Conservation (phyloP, 768 basidiomycete species). For the Collybia nuda region DNA sequence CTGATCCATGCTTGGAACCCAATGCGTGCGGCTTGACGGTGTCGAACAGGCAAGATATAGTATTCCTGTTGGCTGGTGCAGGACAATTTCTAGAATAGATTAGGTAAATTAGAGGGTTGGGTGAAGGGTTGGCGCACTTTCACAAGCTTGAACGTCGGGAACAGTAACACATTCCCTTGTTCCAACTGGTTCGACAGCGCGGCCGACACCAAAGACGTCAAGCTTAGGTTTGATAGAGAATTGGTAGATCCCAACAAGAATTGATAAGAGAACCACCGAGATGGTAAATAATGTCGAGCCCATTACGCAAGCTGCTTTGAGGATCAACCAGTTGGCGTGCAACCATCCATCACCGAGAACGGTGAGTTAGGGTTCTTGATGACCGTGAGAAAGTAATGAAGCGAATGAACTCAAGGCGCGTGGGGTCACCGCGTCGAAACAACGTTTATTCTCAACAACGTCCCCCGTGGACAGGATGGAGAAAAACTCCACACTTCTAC, state of each 20-base stretch:
- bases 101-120: background rate
- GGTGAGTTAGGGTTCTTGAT: background rate
- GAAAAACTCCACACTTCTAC: background rate
- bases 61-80: conserved; percentile 57
- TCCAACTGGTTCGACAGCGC: conserved; percentile 42
- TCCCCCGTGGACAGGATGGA: background rate
- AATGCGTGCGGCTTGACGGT: conserved; percentile 42
- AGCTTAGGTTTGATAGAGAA: conserved; percentile 48
- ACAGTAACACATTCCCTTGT: conserved; percentile 49
- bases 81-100: conserved; percentile 44
- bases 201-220: conserved; percentile 39
- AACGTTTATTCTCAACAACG: background rate
- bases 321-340: no score
- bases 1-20: conserved; percentile 45
- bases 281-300: conserved; percentile 22
- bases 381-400: background rate
- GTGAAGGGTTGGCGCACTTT: conserved; percentile 43
- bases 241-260: conserved; percentile 45
- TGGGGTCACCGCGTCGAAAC: background rate
- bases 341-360: no score
- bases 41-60: conserved; percentile 67
- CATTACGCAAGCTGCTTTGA: no score
- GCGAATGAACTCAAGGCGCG: background rate
- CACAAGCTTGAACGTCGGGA: conserved; percentile 62
- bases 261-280: conserved; percentile 34